Evolutionary conservation across 1,139 yeast species (phyloP).

Genomic region (Saccharomyces hybrid): DNA sequence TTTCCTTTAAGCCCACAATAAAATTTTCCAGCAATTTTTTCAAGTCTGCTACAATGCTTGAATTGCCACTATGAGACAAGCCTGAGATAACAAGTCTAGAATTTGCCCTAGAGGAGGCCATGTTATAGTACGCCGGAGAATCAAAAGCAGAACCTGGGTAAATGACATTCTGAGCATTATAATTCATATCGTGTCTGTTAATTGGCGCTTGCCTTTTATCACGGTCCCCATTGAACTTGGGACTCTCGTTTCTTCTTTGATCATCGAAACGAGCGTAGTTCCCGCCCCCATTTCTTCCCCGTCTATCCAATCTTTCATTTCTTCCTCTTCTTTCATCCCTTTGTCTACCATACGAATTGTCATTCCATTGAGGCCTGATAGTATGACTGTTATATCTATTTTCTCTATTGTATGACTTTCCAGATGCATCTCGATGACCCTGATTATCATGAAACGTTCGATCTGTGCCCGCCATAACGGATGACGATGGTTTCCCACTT

Average conservation of each 20-base stretch:
- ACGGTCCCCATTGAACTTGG: neutral
- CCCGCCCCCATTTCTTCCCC: neutral
- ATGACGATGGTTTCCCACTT: neutral
- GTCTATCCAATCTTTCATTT: neutral
- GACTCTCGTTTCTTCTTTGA: neutral
- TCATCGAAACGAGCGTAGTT: neutral
- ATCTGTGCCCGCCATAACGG: neutral
- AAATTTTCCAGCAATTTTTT: slow-evolving; percentile 4
- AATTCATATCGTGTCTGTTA: neutral
- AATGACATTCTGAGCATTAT: neutral
- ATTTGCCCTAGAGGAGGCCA: slow-evolving; percentile 5
- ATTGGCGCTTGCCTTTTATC: neutral
- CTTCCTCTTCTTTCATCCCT: slow-evolving; percentile 1
- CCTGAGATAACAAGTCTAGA: slow-evolving; percentile 4
- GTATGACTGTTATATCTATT: neutral
- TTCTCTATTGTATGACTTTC: neutral
- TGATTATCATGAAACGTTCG: neutral
- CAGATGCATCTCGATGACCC: neutral
- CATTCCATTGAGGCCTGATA: neutral
- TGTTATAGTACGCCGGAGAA: neutral
- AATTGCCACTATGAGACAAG: slow-evolving; percentile 13
- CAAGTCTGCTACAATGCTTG: slow-evolving; percentile 10
- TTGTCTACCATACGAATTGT: neutral
- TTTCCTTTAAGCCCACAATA: neutral
- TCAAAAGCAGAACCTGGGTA: neutral